A percentile compares a stretch with the other conserved stretches of the same genome.
phyloP scores from a whole-genome alignment of 73 alveolate species.

The Stentor coeruleus region DNA sequence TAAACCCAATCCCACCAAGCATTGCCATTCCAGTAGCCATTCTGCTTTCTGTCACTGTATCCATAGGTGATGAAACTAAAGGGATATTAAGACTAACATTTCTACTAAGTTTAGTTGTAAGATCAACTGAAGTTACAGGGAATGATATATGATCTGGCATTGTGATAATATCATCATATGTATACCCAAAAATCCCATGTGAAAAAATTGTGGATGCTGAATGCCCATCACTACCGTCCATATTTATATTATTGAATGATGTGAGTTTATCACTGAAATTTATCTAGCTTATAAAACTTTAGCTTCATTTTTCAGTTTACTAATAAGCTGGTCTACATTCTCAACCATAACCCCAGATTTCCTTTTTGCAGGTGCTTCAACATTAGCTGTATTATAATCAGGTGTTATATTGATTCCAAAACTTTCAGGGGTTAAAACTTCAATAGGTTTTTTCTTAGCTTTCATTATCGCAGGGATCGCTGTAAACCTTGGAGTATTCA shows the following conservation, averaged over 20 bases:
- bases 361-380: conserved; percentile 74
- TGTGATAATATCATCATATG: conserved; percentile 49
- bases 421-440: conserved; percentile 48
- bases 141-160: conserved; percentile 54
- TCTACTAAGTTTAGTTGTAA: conserved; percentile 20
- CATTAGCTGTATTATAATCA: conserved; percentile 54
- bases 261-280: too few relatives aligned
- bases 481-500: conserved; percentile 83
- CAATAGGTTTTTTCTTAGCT: conserved; percentile 88
- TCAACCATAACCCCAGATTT: conserved; percentile 74
- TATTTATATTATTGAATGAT: too few relatives aligned
- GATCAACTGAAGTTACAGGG: conserved; percentile 36
- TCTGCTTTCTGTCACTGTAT: conserved; percentile 50
- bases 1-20: conserved; percentile 44
- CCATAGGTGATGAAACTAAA: conserved; percentile 54
- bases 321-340: conserved; percentile 66
- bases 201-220: conserved; percentile 4
- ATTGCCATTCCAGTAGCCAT: conserved; percentile 56
- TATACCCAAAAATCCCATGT: conserved; percentile 32
- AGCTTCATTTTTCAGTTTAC: conserved; percentile 43
- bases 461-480: conserved; percentile 70
- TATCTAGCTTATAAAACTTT: conserved; percentile 10
- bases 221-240: conserved; percentile 6
- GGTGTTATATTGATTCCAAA: conserved; percentile 64
- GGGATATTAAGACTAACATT: conserved; percentile 44